phyloP scores from a whole-genome alignment of 495 filamentous ascomycete genomes.

The Hypoxylon crocopeplum region DNA sequence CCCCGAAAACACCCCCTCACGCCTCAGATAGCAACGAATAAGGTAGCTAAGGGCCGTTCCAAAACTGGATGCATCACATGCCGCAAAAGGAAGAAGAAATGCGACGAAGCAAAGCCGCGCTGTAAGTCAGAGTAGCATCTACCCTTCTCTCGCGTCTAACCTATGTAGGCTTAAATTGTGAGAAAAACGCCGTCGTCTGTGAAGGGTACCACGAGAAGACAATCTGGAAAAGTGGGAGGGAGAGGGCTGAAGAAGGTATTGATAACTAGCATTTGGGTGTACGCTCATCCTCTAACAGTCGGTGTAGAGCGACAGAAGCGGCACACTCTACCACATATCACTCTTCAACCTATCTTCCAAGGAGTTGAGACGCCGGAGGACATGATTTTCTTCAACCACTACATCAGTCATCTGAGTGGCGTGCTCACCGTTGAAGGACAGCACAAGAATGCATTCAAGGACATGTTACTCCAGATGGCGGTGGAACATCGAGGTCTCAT shows the following conservation, averaged over 20 bases:
- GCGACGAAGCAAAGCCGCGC: constrained; percentile 89
- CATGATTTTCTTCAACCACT: constrained; percentile 84
- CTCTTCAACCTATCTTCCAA: constrained; percentile 79
- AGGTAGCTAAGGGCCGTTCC: constrained; percentile 84
- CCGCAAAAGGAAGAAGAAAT: constrained; percentile 94
- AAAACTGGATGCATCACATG: constrained; percentile 96
- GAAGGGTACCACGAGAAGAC: constrained; percentile 92
- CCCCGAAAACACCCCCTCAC: constrained; percentile 83
- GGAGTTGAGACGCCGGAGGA: constrained; percentile 88
- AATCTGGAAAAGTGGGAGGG: constrained; percentile 84
- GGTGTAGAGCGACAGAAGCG: constrained; percentile 52
- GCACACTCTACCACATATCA: constrained; percentile 60
- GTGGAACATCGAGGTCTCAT: constrained; percentile 84
- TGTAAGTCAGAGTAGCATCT: constrained; percentile 59
- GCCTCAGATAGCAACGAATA: constrained; percentile 56
- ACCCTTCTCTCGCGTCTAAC: constrained; percentile 30
- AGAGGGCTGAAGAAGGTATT: constrained; percentile 77
- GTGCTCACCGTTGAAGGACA: constrained; percentile 86
- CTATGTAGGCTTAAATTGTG: constrained; percentile 77
- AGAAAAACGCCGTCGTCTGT: constrained; percentile 92
- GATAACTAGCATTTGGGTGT: constrained; percentile 26
- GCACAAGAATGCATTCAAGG: constrained; percentile 86
- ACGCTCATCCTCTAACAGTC: constrained; percentile 41
- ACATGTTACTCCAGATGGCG: constrained; percentile 86
- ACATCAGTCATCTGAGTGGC: constrained; percentile 78